Percentiles rank a stretch among this genome's conserved stretches.
These are phyloP conservation scores for Sarocladiaceae sp. DNA, from an alignment of 2,329 filamentous ascomycete genomes.

Conservation along the genomic window DNA sequence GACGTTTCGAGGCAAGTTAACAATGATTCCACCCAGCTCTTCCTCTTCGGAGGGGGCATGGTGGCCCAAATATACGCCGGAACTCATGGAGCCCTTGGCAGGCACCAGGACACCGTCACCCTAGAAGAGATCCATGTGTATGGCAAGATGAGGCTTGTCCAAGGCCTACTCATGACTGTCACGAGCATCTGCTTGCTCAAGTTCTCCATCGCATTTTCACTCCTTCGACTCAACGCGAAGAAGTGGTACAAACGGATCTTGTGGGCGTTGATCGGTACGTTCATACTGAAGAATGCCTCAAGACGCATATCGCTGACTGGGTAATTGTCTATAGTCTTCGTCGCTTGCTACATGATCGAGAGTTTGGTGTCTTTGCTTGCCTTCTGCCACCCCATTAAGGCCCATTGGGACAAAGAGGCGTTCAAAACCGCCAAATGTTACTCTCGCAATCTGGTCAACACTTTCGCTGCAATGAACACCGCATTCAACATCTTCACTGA, in stretches of 20 bases:
- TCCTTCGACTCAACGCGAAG: slow-evolving; percentile 17
- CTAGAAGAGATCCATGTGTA: slow-evolving; percentile 27
- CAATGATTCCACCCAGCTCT: background rate
- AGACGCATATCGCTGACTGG: too few species aligned
- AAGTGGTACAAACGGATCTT: slow-evolving; percentile 20
- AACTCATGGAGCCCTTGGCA: slow-evolving; percentile 28
- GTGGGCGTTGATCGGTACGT: slow-evolving; percentile 13
- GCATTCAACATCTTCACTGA: slow-evolving; percentile 40
- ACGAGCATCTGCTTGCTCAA: slow-evolving; percentile 16
- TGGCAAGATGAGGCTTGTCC: slow-evolving; percentile 37
- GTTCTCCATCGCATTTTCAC: slow-evolving; percentile 18
- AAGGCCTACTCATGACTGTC: slow-evolving; percentile 39
- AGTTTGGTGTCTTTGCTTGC: slow-evolving; percentile 2
- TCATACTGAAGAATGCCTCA: too few species aligned
- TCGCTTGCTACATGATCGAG: background rate
- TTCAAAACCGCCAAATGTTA: slow-evolving; percentile 9
- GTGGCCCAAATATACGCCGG: background rate
- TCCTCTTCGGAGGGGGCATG: background rate
- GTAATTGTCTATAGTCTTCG: background rate
- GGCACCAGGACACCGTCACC: slow-evolving; percentile 33
- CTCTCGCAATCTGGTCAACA: background rate
- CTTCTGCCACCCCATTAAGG: slow-evolving; percentile 4
- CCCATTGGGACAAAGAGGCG: slow-evolving; percentile 5
- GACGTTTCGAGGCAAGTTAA: background rate
- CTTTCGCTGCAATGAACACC: background rate